Conservation (phyloP, 345 rosid genomes). For the Populus pruinosa region DNA sequence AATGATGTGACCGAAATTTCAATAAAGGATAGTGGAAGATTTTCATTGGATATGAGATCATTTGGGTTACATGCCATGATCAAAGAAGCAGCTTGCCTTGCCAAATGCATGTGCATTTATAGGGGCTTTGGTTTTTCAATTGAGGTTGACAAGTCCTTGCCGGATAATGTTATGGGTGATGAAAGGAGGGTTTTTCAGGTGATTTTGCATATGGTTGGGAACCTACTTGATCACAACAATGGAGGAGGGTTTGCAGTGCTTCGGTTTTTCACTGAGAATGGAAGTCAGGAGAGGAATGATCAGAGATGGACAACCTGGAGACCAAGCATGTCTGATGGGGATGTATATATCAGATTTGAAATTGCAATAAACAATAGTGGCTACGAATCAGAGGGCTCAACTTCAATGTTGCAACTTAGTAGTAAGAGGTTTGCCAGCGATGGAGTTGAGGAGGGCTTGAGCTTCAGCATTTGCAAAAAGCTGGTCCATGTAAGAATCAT, state of each 20-base stretch:
- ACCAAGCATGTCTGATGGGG: slow-evolving; percentile 50
- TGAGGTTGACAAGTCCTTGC: slow-evolving; percentile 70
- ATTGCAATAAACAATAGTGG: slow-evolving; percentile 35
- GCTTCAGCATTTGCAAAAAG: slow-evolving; percentile 88
- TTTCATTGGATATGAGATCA: slow-evolving; percentile 53
- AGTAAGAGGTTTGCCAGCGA: slow-evolving; percentile 45
- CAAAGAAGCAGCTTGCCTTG: slow-evolving; percentile 72
- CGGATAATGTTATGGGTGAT: slow-evolving; percentile 74
- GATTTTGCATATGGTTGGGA: slow-evolving; percentile 85
- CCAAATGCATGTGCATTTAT: slow-evolving; percentile 72
- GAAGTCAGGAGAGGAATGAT: slow-evolving; percentile 65
- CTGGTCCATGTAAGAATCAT: slow-evolving; percentile 62
- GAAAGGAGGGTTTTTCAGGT: slow-evolving; percentile 86
- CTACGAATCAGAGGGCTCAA: slow-evolving; percentile 40
- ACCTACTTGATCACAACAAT: slow-evolving; percentile 48
- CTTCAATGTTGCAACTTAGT: slow-evolving; percentile 38
- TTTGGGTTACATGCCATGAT: slow-evolving; percentile 61
- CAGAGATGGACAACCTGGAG: slow-evolving; percentile 79
- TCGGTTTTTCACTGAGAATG: slow-evolving; percentile 48
- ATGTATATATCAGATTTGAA: slow-evolving; percentile 66
- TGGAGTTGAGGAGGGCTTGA: slow-evolving; percentile 61
- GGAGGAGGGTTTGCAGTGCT: slow-evolving; percentile 47
- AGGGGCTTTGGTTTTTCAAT: slow-evolving; percentile 56
- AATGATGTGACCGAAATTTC: slow-evolving; percentile 84
- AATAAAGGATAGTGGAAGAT: slow-evolving; percentile 56